These are phyloP conservation scores for Fusarium sp. DNA, from an alignment of 2,329 filamentous ascomycete species.

Conservation along the genomic window DNA sequence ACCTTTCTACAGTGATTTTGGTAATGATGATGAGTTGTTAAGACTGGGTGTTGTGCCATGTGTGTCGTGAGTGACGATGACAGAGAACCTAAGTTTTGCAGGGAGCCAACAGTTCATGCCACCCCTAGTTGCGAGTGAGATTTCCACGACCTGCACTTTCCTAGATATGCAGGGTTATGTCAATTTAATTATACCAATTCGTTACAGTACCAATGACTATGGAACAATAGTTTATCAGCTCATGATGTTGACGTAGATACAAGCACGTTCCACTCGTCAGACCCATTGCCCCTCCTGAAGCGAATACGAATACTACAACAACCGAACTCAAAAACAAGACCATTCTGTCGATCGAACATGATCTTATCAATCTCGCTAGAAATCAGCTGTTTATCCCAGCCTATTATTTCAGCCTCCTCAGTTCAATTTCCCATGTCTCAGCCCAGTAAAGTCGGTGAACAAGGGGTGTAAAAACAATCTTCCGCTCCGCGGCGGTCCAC, in stretches of 20 bases:
- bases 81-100: not conserved
- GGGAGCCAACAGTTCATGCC: not conserved
- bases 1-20: not conserved
- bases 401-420: not conserved
- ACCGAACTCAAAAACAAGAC: not conserved
- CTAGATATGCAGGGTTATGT: accelerated
- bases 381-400: not conserved
- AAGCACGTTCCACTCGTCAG: not conserved
- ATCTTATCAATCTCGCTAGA: constrained; percentile 5
- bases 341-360: not conserved
- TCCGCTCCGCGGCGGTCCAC: constrained; percentile 30
- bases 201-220: accelerated
- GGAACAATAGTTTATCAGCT: accelerated
- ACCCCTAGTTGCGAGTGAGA: not conserved
- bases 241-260: not conserved
- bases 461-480: constrained; percentile 30
- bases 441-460: constrained; percentile 20
- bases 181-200: not conserved
- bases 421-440: not conserved
- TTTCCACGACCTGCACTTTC: not conserved
- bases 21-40: not conserved
- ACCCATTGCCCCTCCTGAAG: not conserved
- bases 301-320: constrained; percentile 4
- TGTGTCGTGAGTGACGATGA: not conserved
- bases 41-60: not conserved